Conservation (phyloP, 2,329 filamentous ascomycete genomes). For the Ophiostoma fasciatum region DNA sequence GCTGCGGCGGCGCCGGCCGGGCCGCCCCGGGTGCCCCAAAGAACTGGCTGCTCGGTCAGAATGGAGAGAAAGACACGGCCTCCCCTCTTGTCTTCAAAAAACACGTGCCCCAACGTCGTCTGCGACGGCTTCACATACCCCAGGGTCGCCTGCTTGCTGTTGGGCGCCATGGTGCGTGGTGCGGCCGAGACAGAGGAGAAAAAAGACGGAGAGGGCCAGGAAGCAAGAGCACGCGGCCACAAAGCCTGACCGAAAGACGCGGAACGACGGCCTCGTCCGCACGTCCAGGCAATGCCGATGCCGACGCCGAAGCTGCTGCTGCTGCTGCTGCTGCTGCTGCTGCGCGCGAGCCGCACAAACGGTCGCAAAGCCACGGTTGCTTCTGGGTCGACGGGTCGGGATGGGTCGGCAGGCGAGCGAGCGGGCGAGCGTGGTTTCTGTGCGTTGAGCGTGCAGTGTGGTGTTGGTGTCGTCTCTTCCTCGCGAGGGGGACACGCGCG, state of each 20-base stretch:
- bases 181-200: neutral
- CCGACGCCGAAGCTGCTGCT: no score
- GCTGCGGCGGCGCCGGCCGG: constrained; percentile 45
- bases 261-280: no score
- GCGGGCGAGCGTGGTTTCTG: no score
- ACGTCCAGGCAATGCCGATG: no score
- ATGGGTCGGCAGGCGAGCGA: neutral
- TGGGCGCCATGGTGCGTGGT: constrained; percentile 22
- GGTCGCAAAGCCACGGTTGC: constrained; percentile 8
- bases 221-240: no score
- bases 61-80: neutral
- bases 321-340: neutral
- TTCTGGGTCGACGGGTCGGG: neutral
- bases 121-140: constrained; percentile 73
- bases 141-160: constrained; percentile 69
- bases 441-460: no score
- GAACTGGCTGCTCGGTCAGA: constrained; percentile 57
- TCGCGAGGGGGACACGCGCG: no score
- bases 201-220: neutral
- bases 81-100: neutral
- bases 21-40: constrained; percentile 54
- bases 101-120: constrained; percentile 54
- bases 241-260: no score
- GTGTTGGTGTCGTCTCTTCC: no score
- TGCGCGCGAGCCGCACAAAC: constrained; percentile 4